These are phyloP conservation scores for Debaryomyces psychrophilus DNA, from an alignment of 1,139 yeast genomes.

Conservation along the genomic window DNA sequence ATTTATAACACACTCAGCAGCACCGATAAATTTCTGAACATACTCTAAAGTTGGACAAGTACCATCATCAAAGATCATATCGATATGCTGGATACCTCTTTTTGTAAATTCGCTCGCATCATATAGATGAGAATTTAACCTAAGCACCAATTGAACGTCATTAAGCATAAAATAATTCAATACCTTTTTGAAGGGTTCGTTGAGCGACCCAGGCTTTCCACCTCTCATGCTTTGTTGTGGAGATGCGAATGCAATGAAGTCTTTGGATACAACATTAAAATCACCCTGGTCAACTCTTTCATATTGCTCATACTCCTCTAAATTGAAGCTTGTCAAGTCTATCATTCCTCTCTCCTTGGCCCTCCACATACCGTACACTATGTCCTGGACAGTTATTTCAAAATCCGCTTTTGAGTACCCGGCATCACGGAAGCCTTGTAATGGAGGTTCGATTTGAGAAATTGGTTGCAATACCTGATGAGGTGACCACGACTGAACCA, in stretches of 20 bases:
- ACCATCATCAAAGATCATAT: constrained; percentile 96
- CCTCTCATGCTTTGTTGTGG: constrained; percentile 70
- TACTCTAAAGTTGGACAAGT: constrained; percentile 95
- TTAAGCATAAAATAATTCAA: constrained; percentile 70
- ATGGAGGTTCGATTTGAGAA: constrained; percentile 90
- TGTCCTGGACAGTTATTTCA: constrained; percentile 89
- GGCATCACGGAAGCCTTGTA: constrained; percentile 94
- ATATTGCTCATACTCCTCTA: constrained; percentile 91
- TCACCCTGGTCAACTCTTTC: constrained; percentile 98
- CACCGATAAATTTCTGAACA: constrained; percentile 91
- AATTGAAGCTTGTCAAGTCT: constrained; percentile 83
- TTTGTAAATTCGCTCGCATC: constrained; percentile 82
- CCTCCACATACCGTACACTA: constrained; percentile 95
- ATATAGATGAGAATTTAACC: constrained; percentile 89
- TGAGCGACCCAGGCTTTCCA: constrained; percentile 48
- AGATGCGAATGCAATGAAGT: constrained; percentile 96
- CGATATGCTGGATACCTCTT: constrained; percentile 84
- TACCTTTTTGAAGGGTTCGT: constrained; percentile 79
- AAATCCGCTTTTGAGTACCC: constrained; percentile 96
- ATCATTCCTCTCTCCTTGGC: constrained; percentile 94
- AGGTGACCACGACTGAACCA: constrained; percentile 97
- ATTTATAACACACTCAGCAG: constrained; percentile 83
- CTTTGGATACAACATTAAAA: constrained; percentile 87
- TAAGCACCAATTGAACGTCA: constrained; percentile 84
- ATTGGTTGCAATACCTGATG: constrained; percentile 96